Conservation (phyloP, 2,329 filamentous ascomycete species). For the Pseudogymnoascus sp. region DNA sequence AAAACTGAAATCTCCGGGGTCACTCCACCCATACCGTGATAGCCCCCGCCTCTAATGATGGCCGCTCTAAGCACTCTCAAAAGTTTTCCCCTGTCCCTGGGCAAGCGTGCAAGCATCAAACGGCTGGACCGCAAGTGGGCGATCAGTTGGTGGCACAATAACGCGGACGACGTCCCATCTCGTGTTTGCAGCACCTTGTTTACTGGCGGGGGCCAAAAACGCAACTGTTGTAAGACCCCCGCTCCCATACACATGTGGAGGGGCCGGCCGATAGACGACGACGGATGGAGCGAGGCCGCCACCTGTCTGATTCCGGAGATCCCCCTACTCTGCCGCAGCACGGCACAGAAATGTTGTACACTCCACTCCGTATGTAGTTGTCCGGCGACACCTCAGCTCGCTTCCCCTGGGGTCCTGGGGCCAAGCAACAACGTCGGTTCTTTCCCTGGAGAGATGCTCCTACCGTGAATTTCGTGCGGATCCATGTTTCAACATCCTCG, state of each 20-base stretch:
- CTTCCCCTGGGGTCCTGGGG: background rate
- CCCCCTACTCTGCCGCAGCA: background rate
- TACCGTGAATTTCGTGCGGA: background rate
- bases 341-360: background rate
- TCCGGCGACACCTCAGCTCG: background rate
- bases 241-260: background rate
- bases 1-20: slow-evolving; percentile 3
- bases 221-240: background rate
- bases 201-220: background rate
- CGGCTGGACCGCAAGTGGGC: background rate
- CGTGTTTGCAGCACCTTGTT: background rate
- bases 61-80: background rate
- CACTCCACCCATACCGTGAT: background rate
- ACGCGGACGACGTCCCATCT: background rate
- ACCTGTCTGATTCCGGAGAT: background rate
- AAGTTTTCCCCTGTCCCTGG: background rate
- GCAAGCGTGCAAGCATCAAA: background rate
- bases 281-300: background rate
- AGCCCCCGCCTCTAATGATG: background rate
- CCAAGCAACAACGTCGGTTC: background rate
- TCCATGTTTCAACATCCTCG: slow-evolving; percentile 2
- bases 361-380: background rate
- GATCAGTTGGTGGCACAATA: background rate
- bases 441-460: background rate
- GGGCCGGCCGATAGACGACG: background rate